Conservation (phyloP, 768 basidiomycete genomes). For the Butyriboletus loyo region DNA sequence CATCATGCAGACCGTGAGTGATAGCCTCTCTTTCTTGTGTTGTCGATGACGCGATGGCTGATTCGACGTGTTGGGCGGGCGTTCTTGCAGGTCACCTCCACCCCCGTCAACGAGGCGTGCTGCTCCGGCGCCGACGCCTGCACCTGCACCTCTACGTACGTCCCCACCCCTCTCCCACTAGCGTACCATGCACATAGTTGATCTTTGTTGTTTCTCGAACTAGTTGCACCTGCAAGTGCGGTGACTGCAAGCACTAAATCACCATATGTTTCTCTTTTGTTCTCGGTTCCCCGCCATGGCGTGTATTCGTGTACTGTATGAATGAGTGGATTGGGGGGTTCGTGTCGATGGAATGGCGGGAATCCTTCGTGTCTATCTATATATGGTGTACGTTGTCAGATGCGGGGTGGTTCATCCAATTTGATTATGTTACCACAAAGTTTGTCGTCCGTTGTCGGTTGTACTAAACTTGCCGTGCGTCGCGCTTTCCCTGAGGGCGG, state of each 20-base stretch:
- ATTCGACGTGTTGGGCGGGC: neutral
- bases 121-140: constrained; percentile 8
- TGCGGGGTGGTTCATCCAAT: neutral
- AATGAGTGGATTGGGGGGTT: too few species aligned
- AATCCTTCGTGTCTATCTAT: neutral
- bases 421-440: neutral
- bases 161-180: neutral
- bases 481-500: too few species aligned
- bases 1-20: constrained; percentile 18
- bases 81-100: constrained; percentile 1
- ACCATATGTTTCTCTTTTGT: neutral
- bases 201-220: neutral
- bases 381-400: neutral
- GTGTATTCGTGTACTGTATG: too few species aligned
- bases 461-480: too few species aligned
- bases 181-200: neutral
- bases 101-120: constrained; percentile 21
- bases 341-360: neutral
- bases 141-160: constrained; percentile 11
- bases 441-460: neutral
- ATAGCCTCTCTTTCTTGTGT: too few species aligned
- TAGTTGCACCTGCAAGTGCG: constrained; percentile 19
- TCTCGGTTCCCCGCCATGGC: neutral
- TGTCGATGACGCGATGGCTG: neutral
- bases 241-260: constrained; percentile 20